phyloP scores from a whole-genome alignment of 345 rosid genomes.

The Angophora floribunda region DNA sequence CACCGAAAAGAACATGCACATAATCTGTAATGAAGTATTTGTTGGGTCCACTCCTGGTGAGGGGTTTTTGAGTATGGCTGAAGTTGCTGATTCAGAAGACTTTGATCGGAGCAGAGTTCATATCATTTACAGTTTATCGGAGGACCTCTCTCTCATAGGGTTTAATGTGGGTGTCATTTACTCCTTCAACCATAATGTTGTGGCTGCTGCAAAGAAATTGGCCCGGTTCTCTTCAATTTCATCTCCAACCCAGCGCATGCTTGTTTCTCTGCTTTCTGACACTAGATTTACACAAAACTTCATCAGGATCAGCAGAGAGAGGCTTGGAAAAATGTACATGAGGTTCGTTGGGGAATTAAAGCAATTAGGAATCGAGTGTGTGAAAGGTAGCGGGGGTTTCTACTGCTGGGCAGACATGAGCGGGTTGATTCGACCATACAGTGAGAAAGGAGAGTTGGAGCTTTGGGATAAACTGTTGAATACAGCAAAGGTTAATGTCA shows the following conservation, averaged over 20 bases:
- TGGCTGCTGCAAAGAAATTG: constrained; percentile 55
- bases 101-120: constrained; percentile 67
- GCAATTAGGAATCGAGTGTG: constrained; percentile 53
- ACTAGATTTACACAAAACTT: constrained; percentile 29
- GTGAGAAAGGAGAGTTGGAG: constrained; percentile 87
- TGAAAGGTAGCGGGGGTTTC: constrained; percentile 54
- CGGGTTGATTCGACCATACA: constrained; percentile 56
- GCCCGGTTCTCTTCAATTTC: constrained; percentile 69
- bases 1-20: constrained; percentile 77
- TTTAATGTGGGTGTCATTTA: constrained; percentile 54
- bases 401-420: constrained; percentile 92
- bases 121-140: constrained; percentile 56
- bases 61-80: constrained; percentile 76
- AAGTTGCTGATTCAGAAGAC: constrained; percentile 52
- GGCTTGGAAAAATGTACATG: constrained; percentile 26
- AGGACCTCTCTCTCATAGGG: constrained; percentile 68
- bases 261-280: constrained; percentile 55
- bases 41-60: constrained; percentile 55
- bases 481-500: constrained; percentile 55
- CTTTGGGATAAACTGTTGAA: constrained; percentile 84
- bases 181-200: constrained; percentile 49
- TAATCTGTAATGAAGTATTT: constrained; percentile 67
- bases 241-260: constrained; percentile 53
- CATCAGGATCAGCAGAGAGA: constrained; percentile 36
- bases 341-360: constrained; percentile 48